Percentiles rank a stretch among this genome's conserved stretches.
These are phyloP conservation scores for Seiridium cupressi DNA, from an alignment of 2,329 filamentous ascomycete genomes.

Conservation along the genomic window DNA sequence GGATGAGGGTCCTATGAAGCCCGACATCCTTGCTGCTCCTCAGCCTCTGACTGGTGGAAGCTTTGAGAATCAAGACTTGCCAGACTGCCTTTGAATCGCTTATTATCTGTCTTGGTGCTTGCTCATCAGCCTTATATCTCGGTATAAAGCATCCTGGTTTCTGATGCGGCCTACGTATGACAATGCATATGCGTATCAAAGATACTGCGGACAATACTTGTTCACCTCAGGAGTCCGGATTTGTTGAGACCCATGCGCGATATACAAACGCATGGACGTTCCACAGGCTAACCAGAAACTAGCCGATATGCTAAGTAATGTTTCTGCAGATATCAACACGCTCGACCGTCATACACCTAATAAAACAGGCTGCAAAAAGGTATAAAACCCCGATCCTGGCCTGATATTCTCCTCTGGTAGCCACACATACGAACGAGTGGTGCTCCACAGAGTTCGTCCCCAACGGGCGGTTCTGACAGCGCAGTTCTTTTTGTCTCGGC, in stretches of 20 bases:
- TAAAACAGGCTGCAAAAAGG: too few species aligned
- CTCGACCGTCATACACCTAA: too few species aligned
- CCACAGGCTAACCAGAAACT: not conserved
- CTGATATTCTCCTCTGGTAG: not conserved
- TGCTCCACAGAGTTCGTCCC: not conserved
- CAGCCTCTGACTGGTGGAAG: not conserved
- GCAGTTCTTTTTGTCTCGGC: too few species aligned
- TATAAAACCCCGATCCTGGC: too few species aligned
- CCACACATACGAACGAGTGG: not conserved
- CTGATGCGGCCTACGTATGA: not conserved
- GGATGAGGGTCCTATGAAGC: not conserved
- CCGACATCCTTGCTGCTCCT: constrained; percentile 1
- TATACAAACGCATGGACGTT: not conserved
- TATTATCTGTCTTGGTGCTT: not conserved
- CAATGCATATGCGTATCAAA: too few species aligned
- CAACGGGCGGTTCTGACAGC: too few species aligned
- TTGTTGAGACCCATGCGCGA: not conserved
- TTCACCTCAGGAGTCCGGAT: not conserved
- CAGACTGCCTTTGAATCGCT: too few species aligned
- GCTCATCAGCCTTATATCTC: not conserved
- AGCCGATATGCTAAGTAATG: too few species aligned
- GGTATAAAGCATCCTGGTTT: not conserved
- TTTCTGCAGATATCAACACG: too few species aligned
- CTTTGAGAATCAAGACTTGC: not conserved
- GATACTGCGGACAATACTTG: not conserved